Conservation (phyloP, 1,139 yeast genomes). For the Pichia terricola region DNA sequence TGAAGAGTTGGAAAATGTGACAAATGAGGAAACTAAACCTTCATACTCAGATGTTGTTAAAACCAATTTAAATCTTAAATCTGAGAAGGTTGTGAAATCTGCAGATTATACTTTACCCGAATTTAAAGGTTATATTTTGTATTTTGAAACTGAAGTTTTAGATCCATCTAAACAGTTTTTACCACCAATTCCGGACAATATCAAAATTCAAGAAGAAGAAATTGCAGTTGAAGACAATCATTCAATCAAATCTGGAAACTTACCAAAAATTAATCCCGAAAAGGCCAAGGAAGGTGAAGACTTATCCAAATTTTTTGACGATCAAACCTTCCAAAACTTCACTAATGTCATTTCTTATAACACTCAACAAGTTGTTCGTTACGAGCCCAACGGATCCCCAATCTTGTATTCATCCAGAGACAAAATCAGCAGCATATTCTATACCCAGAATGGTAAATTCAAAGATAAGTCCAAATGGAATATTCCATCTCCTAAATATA, state of each 20-base stretch:
- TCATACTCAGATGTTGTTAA: conserved; percentile 16
- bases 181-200: conserved; percentile 18
- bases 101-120: conserved; percentile 29
- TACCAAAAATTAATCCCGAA: conserved; percentile 17
- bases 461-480: conserved; percentile 22
- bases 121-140: conserved; percentile 57
- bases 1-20: conserved; percentile 3
- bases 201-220: conserved; percentile 12
- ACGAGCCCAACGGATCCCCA: conserved; percentile 69
- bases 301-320: conserved; percentile 52
- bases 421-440: conserved; percentile 37
- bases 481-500: conserved; percentile 45
- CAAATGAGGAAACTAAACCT: conserved; percentile 6
- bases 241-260: conserved; percentile 13
- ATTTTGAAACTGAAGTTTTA: conserved; percentile 44
- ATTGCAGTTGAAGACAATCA: conserved; percentile 9
- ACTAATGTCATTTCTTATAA: conserved; percentile 66
- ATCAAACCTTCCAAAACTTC: conserved; percentile 70
- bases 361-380: conserved; percentile 78
- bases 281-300: conserved; percentile 26
- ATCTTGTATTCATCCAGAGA: conserved; percentile 62
- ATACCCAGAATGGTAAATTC: conserved; percentile 19
- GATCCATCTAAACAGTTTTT: conserved; percentile 26
- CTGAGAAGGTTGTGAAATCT: background rate
- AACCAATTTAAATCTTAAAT: conserved; percentile 2